These are phyloP conservation scores for Pseudogymnoascus sp. DNA, from an alignment of 2,329 filamentous ascomycete species.

Conservation along the genomic window DNA sequence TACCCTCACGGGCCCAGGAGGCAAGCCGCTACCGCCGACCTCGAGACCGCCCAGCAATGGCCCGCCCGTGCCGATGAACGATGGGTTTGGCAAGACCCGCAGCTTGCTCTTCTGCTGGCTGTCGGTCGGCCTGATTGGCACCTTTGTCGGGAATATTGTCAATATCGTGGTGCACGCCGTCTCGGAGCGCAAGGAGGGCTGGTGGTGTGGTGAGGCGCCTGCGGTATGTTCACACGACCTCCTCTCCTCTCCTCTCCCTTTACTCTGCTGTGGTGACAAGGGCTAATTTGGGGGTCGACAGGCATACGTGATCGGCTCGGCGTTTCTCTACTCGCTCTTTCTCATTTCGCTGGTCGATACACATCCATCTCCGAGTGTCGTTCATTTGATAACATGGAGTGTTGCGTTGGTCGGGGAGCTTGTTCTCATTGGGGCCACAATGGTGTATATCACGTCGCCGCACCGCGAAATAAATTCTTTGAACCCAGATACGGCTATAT, in stretches of 20 bases:
- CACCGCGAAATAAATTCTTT: constrained; percentile 49
- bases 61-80: constrained; percentile 38
- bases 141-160: constrained; percentile 66
- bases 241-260: neutral
- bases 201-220: constrained; percentile 75
- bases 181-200: constrained; percentile 51
- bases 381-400: constrained; percentile 74
- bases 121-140: constrained; percentile 59
- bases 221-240: constrained; percentile 48
- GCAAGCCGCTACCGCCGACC: constrained; percentile 65
- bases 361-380: constrained; percentile 67
- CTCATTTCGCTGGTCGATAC: constrained; percentile 81
- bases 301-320: constrained; percentile 78
- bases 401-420: constrained; percentile 65
- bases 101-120: constrained; percentile 63
- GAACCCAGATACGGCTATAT: constrained; percentile 27
- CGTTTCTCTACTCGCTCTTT: constrained; percentile 80
- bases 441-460: constrained; percentile 57
- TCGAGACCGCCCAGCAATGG: constrained; percentile 44
- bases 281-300: constrained; percentile 29
- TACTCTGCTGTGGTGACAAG: neutral
- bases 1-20: constrained; percentile 64
- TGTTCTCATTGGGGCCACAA: constrained; percentile 59
- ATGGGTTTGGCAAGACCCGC: constrained; percentile 33
- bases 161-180: constrained; percentile 70